Conservation (phyloP, 2,329 filamentous ascomycete genomes). For the Talaromyces sp. region DNA sequence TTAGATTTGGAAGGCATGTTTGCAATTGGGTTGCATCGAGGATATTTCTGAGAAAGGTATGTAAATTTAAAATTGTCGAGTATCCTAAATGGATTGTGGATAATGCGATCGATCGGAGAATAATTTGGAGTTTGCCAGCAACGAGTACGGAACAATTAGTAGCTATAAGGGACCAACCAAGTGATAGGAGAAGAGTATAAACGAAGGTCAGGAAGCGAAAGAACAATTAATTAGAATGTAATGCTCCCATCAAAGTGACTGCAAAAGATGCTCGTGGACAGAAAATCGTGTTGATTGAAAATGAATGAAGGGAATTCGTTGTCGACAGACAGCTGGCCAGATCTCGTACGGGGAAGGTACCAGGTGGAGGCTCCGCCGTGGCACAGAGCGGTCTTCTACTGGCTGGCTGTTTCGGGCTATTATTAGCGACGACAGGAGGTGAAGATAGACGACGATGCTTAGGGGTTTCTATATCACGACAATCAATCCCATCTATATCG, state of each 20-base stretch:
- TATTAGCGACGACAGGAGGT: neutral
- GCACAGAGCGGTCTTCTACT: neutral
- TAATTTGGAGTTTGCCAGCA: constrained; percentile 1
- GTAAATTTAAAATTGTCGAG: neutral
- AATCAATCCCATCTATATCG: neutral
- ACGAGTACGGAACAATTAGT: constrained; percentile 6
- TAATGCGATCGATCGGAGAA: constrained; percentile 7
- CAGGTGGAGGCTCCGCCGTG: neutral
- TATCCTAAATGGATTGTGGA: neutral
- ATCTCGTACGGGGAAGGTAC: constrained; percentile 9
- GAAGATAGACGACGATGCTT: neutral
- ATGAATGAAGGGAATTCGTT: constrained; percentile 20
- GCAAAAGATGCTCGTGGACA: constrained; percentile 24
- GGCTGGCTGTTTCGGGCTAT: neutral
- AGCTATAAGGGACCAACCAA: constrained; percentile 4
- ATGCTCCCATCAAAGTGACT: constrained; percentile 7
- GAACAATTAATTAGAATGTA: neutral
- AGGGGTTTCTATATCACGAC: too few relatives aligned
- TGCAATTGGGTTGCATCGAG: constrained; percentile 13
- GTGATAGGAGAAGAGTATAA: neutral
- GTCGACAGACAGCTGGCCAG: constrained; percentile 20
- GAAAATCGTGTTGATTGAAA: constrained; percentile 12
- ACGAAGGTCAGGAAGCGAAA: constrained; percentile 14
- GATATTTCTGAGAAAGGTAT: neutral
- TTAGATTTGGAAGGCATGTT: constrained; percentile 27